These are phyloP conservation scores for Coemansia sp. DNA, from an alignment of 192 early-diverging fungal genomes.

Conservation along the genomic window DNA sequence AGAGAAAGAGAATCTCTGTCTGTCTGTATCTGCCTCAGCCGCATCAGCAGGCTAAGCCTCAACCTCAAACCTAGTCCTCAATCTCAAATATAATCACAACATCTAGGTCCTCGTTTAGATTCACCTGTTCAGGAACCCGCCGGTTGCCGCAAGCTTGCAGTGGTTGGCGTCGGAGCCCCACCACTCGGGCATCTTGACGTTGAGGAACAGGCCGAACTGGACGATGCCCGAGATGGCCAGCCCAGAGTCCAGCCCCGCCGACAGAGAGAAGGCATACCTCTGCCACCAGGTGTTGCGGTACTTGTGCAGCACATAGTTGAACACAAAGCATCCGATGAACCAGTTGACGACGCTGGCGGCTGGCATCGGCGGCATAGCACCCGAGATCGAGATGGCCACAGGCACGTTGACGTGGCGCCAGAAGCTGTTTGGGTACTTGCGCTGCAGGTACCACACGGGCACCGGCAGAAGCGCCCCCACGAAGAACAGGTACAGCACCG, in stretches of 20 bases:
- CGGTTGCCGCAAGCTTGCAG: slow-evolving; percentile 94
- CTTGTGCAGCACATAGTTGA: slow-evolving; percentile 67
- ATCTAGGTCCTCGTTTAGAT: too few species aligned
- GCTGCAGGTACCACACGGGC: slow-evolving; percentile 67
- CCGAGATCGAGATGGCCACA: slow-evolving; percentile 64
- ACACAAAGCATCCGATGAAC: slow-evolving; percentile 66
- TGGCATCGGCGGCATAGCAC: slow-evolving; percentile 62
- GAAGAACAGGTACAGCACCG: slow-evolving; percentile 56
- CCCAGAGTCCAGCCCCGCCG: slow-evolving; percentile 50
- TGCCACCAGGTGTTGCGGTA: slow-evolving; percentile 67
- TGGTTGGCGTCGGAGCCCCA: slow-evolving; percentile 78
- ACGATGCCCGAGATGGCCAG: slow-evolving; percentile 51
- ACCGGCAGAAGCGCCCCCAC: slow-evolving; percentile 69
- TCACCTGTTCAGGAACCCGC: slow-evolving; percentile 64
- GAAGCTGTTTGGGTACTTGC: slow-evolving; percentile 62
- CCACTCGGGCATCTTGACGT: slow-evolving; percentile 48
- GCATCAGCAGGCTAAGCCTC: too few species aligned
- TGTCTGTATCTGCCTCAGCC: too few species aligned
- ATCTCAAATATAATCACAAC: too few species aligned
- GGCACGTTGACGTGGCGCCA: slow-evolving; percentile 67
- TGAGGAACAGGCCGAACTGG: slow-evolving; percentile 46
- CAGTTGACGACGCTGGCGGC: slow-evolving; percentile 70
- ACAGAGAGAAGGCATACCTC: slow-evolving; percentile 57
- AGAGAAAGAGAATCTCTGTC: too few species aligned
- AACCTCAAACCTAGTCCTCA: too few species aligned